Evolutionary conservation across 1,284 basidiomycete species (phyloP), one percentile per base, ranked within the genome.

Genomic region (Papiliotrema laurentii): DNA sequence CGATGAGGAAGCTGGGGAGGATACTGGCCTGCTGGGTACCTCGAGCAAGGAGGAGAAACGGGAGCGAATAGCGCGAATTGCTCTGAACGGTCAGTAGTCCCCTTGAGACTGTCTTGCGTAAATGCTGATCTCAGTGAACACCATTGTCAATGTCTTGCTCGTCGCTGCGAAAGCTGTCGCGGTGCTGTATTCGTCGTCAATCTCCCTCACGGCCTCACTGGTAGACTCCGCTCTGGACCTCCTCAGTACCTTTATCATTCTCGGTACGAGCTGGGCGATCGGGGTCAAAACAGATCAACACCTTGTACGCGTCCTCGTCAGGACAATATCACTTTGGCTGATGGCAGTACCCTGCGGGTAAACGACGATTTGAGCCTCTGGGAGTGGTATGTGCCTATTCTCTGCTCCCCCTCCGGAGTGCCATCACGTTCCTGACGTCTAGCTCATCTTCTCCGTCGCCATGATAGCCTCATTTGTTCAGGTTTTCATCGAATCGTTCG

Each of bases 171-270:
- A 81, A 57, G 75, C 71, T 13, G 58, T 77, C 0, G 79, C 79
- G 0, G 77, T 80, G 14, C 64, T 77, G 21, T 75, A 78, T 33
- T 79, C 79, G 24, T 73, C 76, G 36, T 81, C 79, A 6, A 77
- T 81, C 49, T 80, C 79, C 21, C 73, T 81, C 43, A 71, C 79
- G 24, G 80, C 80, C 6, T 77, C 75, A 0, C 66, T 79, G 13
- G 77, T 81, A 46, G 80, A 80, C 63, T 77, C 76, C 18, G 77
- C 75, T 0, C 73, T 81, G 52, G 80, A 81, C 47, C 69, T 81
- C 18, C 56, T 81, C 1, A 77, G 75, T 16, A 80, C 79, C 0
- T 60, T 79, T 43, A 75, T 75, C 56, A 75, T 75, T 30, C 59
- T 73, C 6, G 67, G 64, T 0, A 73, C 73, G 4, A 67, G 58